These are phyloP conservation scores for Rhodotorula paludigena DNA, from an alignment of 768 basidiomycete species.

Conservation along the genomic window DNA sequence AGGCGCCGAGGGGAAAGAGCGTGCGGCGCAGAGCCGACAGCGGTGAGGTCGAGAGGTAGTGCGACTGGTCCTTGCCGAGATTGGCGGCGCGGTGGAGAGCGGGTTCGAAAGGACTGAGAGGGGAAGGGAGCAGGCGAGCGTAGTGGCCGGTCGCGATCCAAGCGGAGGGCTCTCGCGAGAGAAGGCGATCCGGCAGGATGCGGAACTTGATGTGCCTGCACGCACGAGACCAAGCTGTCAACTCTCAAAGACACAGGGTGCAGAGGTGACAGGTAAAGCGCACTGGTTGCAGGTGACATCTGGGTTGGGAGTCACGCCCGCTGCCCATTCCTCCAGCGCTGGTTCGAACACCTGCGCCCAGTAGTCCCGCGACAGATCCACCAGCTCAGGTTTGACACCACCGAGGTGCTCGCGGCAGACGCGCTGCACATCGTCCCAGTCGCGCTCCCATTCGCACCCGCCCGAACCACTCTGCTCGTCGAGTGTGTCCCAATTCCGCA, in stretches of 20 bases:
- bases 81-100: slow-evolving; percentile 55
- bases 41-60: slow-evolving; percentile 61
- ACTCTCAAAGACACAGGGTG: not conserved
- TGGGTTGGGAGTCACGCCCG: slow-evolving; percentile 80
- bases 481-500: slow-evolving; percentile 91
- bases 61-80: slow-evolving; percentile 77
- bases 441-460: slow-evolving; percentile 94
- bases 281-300: slow-evolving; percentile 89
- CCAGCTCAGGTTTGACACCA: slow-evolving; percentile 64
- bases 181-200: slow-evolving; percentile 60
- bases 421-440: slow-evolving; percentile 82
- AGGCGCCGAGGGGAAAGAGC: slow-evolving; percentile 67
- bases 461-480: slow-evolving; percentile 71
- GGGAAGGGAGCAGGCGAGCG: slow-evolving; percentile 61
- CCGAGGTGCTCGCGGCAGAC: slow-evolving; percentile 65
- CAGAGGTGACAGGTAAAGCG: slow-evolving; percentile 18
- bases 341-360: slow-evolving; percentile 90
- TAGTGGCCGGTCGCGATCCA: slow-evolving; percentile 93
- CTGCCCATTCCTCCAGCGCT: slow-evolving; percentile 68
- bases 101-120: slow-evolving; percentile 41
- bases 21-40: slow-evolving; percentile 46
- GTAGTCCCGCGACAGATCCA: slow-evolving; percentile 84
- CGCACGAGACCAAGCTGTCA: not conserved
- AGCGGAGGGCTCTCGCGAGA: slow-evolving; percentile 47
- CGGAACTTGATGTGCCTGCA: slow-evolving; percentile 85